Conservation (phyloP, 176 grass and related monocot species). For the Chloris gayana region DNA sequence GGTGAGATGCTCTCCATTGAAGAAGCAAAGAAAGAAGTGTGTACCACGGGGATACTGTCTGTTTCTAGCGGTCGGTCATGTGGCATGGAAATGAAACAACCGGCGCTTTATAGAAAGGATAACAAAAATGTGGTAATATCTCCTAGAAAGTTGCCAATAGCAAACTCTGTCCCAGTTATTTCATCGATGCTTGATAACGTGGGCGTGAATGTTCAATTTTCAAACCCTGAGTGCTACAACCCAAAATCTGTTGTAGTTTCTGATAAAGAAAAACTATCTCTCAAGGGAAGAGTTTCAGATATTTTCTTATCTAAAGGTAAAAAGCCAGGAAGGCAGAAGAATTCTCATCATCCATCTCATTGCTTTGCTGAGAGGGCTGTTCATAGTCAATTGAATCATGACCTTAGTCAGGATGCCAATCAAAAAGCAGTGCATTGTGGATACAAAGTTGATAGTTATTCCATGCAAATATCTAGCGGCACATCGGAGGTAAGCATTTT, state of each 20-base stretch:
- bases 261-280: slow-evolving; percentile 63
- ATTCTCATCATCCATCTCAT: slow-evolving; percentile 22
- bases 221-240: slow-evolving; percentile 47
- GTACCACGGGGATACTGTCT: not conserved
- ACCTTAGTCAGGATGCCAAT: slow-evolving; percentile 8
- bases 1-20: slow-evolving; percentile 82
- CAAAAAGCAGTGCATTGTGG: slow-evolving; percentile 13
- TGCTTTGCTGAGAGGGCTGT: slow-evolving; percentile 18
- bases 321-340: slow-evolving; percentile 49
- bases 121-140: slow-evolving; percentile 29
- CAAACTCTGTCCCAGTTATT: slow-evolving; percentile 49
- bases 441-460: slow-evolving; percentile 16
- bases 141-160: slow-evolving; percentile 54
- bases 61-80: slow-evolving; percentile 18
- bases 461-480: slow-evolving; percentile 25
- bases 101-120: slow-evolving; percentile 31
- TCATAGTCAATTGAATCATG: slow-evolving; percentile 9
- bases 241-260: slow-evolving; percentile 30
- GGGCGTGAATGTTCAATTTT: slow-evolving; percentile 32
- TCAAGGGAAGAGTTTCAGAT: slow-evolving; percentile 74
- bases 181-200: slow-evolving; percentile 56
- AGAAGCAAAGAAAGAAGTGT: slow-evolving; percentile 52
- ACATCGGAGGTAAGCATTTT: slow-evolving; percentile 40
- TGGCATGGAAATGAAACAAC: slow-evolving; percentile 34
- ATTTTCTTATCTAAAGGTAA: slow-evolving; percentile 77